Conservation (phyloP, 192 early-diverging fungal genomes). For the Coemansia sp. region DNA sequence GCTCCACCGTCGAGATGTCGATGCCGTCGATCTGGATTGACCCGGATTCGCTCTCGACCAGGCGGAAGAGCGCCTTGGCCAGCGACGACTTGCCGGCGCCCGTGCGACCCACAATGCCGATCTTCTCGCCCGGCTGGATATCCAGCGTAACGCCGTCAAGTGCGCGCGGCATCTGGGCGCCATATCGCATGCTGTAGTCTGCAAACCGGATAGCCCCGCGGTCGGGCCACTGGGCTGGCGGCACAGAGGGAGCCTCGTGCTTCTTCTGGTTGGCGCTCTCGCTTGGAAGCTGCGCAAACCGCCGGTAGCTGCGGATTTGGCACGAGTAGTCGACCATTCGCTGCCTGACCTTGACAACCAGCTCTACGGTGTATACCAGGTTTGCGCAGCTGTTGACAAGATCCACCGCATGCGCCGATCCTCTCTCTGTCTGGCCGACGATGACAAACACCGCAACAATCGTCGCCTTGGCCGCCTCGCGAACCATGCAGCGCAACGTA, state of each 20-base stretch:
- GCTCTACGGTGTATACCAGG: background rate
- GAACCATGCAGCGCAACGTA: background rate
- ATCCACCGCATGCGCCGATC: slow-evolving; percentile 2
- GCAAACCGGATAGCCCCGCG: slow-evolving; percentile 44
- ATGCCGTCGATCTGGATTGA: slow-evolving; percentile 56
- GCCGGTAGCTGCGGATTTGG: slow-evolving; percentile 74
- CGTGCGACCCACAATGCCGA: slow-evolving; percentile 57
- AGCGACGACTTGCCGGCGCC: slow-evolving; percentile 63
- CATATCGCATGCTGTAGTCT: slow-evolving; percentile 44
- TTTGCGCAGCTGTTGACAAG: background rate
- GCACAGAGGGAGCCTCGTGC: background rate
- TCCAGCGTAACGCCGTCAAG: slow-evolving; percentile 39
- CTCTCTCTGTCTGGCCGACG: background rate
- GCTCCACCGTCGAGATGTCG: slow-evolving; percentile 55
- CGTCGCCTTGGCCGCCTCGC: background rate
- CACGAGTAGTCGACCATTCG: slow-evolving; percentile 61
- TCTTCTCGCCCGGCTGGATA: slow-evolving; percentile 55
- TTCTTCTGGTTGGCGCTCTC: background rate
- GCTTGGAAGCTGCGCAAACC: slow-evolving; percentile 30
- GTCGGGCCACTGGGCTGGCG: slow-evolving; percentile 44
- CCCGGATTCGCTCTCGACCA: slow-evolving; percentile 55
- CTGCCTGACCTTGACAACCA: background rate
- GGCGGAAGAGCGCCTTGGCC: slow-evolving; percentile 57
- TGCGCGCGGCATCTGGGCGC: slow-evolving; percentile 19
- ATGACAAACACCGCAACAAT: background rate